These are phyloP conservation scores for Ceratocystis variospora DNA, from an alignment of 2,329 filamentous ascomycete species.

Conservation along the genomic window DNA sequence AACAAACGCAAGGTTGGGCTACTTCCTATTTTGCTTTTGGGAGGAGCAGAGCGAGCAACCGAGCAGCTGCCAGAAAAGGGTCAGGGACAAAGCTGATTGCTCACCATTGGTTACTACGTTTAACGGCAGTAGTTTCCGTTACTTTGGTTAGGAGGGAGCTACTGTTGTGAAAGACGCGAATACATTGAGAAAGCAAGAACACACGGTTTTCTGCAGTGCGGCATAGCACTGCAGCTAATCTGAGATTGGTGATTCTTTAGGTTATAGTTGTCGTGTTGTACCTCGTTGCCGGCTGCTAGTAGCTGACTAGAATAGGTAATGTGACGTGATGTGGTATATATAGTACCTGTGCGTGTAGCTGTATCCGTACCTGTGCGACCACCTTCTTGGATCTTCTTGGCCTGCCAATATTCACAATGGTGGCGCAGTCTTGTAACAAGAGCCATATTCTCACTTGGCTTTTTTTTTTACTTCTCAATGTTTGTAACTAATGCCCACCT, in stretches of 20 bases:
- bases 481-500: neutral
- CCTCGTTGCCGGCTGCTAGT: no score
- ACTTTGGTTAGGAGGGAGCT: neutral
- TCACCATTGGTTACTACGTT: neutral
- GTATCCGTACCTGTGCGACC: neutral
- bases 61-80: constrained; percentile 3
- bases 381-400: neutral
- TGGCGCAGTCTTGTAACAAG: neutral
- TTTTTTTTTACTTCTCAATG: neutral
- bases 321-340: neutral
- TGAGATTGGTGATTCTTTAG: no score
- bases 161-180: neutral
- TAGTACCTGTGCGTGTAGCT: neutral
- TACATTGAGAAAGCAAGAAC: neutral
- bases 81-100: neutral
- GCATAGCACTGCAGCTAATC: no score
- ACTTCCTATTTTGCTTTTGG: neutral
- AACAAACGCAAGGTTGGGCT: neutral
- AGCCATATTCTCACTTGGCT: neutral
- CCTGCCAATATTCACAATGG: neutral
- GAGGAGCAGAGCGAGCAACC: neutral
- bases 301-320: no score
- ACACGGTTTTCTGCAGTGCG: neutral
- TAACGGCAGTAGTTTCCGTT: neutral
- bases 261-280: no score